Evolutionary conservation across 805 yeast species (phyloP).

Genomic region (Teunomyces atbi): DNA sequence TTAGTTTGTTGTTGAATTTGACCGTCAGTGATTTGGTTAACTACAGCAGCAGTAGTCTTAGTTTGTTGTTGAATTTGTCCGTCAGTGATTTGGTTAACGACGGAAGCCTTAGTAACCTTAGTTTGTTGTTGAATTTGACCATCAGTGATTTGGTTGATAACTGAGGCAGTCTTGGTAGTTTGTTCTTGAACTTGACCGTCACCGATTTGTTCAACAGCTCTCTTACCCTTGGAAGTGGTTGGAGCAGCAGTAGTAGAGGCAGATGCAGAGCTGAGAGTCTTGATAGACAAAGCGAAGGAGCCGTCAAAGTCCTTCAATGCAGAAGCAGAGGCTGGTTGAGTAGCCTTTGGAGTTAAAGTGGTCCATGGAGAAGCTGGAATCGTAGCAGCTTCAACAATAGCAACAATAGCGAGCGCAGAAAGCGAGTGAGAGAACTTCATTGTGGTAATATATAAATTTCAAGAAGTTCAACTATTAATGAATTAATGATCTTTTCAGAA

Average conservation of each 20-base stretch:
- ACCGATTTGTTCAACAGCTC: constrained; percentile 27
- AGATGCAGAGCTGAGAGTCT: constrained; percentile 35
- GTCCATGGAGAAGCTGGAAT: constrained; percentile 28
- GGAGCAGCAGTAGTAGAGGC: constrained; percentile 32
- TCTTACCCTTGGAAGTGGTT: constrained; percentile 9
- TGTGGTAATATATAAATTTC: background rate
- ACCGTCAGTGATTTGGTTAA: constrained; percentile 28
- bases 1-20: constrained; percentile 29
- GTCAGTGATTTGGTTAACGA: constrained; percentile 29
- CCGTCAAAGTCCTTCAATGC: constrained; percentile 29
- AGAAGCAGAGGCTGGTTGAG: constrained; percentile 19
- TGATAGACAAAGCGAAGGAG: constrained; percentile 31
- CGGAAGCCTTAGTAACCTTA: constrained; percentile 17
- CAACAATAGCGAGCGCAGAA: constrained; percentile 27
- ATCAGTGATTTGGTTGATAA: constrained; percentile 26
- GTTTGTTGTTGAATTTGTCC: constrained; percentile 32
- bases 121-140: constrained; percentile 35
- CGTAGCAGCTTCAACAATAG: constrained; percentile 21
- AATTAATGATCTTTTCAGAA: background rate
- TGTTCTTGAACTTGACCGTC: constrained; percentile 61
- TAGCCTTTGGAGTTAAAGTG: constrained; percentile 29
- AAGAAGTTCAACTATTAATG: constrained; percentile 1
- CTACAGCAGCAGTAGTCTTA: constrained; percentile 14
- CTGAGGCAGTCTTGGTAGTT: constrained; percentile 21
- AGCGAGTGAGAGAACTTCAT: constrained; percentile 22